phyloP scores from a whole-genome alignment of 2,329 filamentous ascomycete species.

The Venturia carpophila region DNA sequence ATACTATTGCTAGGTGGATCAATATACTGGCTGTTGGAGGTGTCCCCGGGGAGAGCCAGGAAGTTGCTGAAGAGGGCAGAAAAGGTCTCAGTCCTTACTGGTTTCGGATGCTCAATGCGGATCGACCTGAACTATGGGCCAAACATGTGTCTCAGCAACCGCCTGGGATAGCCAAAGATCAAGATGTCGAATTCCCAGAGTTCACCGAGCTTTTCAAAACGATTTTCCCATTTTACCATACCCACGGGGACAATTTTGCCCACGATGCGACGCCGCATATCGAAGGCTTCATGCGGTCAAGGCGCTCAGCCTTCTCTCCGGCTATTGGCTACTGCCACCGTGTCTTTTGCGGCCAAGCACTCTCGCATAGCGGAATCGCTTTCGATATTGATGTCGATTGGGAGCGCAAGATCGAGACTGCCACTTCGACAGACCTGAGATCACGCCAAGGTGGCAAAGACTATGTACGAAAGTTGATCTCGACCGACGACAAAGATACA shows the following conservation, averaged over 20 bases:
- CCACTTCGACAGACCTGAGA: constrained; percentile 61
- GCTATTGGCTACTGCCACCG: constrained; percentile 62
- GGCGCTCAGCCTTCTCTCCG: constrained; percentile 52
- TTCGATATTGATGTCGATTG: constrained; percentile 67
- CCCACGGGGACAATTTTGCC: constrained; percentile 23
- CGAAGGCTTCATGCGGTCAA: constrained; percentile 28
- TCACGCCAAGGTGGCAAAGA: constrained; percentile 52
- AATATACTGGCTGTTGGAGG: constrained; percentile 73
- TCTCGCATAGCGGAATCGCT: constrained; percentile 37
- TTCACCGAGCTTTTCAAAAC: constrained; percentile 13
- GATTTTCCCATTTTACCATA: constrained; percentile 14
- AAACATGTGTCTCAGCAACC: background rate
- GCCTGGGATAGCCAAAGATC: background rate
- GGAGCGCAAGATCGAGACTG: constrained; percentile 69
- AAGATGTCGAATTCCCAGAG: constrained; percentile 6
- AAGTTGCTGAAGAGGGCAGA: constrained; percentile 81
- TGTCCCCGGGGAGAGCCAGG: constrained; percentile 59
- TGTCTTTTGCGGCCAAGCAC: constrained; percentile 51
- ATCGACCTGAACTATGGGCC: constrained; percentile 17
- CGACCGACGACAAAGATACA: constrained; percentile 25
- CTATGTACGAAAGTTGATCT: constrained; percentile 36
- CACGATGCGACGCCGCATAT: constrained; percentile 25
- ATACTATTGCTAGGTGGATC: constrained; percentile 77
- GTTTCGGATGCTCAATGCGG: constrained; percentile 53
- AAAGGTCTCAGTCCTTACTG: constrained; percentile 78